A percentile compares a stretch with the other conserved stretches of the same genome.
Evolutionary conservation across 2,329 filamentous ascomycete species (phyloP).

Genomic region (Pseudohalonectria lignicola): DNA sequence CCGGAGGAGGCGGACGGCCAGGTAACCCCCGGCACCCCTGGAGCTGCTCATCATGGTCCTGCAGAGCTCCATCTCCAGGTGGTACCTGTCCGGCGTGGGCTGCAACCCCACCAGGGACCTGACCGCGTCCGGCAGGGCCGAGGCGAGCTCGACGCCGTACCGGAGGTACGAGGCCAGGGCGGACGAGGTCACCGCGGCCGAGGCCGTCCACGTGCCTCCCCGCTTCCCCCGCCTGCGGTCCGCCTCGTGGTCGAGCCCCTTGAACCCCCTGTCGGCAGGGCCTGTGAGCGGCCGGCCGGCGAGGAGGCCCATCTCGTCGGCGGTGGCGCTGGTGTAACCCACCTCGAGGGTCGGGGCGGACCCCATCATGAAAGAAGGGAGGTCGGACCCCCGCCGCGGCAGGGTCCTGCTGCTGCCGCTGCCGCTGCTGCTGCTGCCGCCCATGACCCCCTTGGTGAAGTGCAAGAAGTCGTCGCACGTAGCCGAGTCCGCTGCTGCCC

Average conservation of each 20-base stretch:
- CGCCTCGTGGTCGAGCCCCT: constrained; percentile 23
- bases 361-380: constrained; percentile 4
- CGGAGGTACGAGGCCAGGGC: constrained; percentile 23
- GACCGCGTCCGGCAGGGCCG: constrained; percentile 10
- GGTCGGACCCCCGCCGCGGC: no score
- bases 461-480: constrained; percentile 3
- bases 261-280: constrained; percentile 20
- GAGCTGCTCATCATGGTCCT: constrained; percentile 9
- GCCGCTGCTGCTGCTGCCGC: background rate
- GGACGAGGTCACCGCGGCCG: constrained; percentile 18
- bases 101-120: background rate
- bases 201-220: constrained; percentile 25
- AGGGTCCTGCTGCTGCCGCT: no score
- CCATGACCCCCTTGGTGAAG: background rate
- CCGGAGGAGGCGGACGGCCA: constrained; percentile 32
- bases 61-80: constrained; percentile 30
- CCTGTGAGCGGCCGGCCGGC: constrained; percentile 19
- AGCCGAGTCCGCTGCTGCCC: background rate
- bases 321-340: constrained; percentile 22
- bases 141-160: constrained; percentile 21
- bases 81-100: constrained; percentile 6
- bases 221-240: constrained; percentile 6
- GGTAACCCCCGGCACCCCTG: constrained; percentile 18
- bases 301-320: constrained; percentile 18
- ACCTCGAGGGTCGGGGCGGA: constrained; percentile 27